A percentile compares a stretch with the other conserved stretches of the same genome.
Conservation (phyloP, 345 rosid genomes). For the Brassica cretica region DNA sequence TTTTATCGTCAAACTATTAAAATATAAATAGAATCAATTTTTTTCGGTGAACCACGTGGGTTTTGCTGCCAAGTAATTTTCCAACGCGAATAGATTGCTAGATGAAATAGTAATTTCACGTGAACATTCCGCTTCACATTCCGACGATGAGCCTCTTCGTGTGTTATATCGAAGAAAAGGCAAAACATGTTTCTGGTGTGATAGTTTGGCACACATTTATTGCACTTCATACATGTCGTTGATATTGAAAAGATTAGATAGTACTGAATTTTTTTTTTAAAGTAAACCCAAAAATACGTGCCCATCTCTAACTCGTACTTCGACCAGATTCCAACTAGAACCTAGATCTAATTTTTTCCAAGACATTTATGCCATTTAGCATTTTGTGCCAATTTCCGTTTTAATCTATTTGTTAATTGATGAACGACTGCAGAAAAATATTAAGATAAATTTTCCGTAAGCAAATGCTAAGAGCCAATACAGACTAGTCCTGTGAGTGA, state of each 20-base stretch:
- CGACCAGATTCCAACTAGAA: background rate
- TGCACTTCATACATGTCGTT: background rate
- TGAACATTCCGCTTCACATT: conserved; percentile 33
- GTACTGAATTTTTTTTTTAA: background rate
- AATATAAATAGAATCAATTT: background rate
- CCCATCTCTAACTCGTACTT: background rate
- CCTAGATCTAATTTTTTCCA: background rate
- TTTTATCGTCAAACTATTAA: background rate
- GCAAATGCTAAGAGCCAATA: background rate
- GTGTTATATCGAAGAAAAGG: conserved; percentile 8
- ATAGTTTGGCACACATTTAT: conserved; percentile 5
- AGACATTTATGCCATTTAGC: background rate
- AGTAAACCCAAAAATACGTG: background rate
- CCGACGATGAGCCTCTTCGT: background rate
- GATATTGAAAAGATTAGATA: background rate
- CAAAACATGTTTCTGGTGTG: conserved; percentile 32
- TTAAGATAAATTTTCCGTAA: background rate
- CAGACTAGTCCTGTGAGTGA: background rate
- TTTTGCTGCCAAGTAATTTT: conserved; percentile 22
- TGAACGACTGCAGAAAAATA: background rate
- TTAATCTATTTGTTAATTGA: background rate
- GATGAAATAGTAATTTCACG: conserved; percentile 23
- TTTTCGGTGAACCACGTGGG: conserved; percentile 20
- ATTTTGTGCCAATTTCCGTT: background rate
- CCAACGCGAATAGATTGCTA: conserved; percentile 27